These are phyloP conservation scores for Leccinum glutinopallens DNA, from an alignment of 1,284 basidiomycete genomes.

Conservation along the genomic window DNA sequence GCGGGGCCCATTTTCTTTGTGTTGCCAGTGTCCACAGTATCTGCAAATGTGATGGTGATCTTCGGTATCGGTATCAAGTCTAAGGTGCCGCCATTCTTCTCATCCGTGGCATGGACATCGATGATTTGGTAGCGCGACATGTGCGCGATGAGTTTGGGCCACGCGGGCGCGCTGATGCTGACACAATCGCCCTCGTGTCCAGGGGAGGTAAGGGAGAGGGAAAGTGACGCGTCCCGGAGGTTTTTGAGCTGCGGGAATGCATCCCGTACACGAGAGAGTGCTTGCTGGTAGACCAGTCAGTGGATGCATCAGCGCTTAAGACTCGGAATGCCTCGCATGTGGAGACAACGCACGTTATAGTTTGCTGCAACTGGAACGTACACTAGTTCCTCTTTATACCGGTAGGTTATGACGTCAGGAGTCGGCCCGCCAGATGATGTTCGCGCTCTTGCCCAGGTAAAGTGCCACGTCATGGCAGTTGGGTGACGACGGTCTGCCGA, in stretches of 20 bases:
- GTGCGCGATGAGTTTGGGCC: conserved; percentile 47
- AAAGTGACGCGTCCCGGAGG: conserved; percentile 45
- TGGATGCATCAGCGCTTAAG: background rate
- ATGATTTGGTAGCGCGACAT: conserved; percentile 58
- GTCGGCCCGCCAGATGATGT: background rate
- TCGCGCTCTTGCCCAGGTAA: background rate
- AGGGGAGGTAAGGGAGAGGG: conserved; percentile 45
- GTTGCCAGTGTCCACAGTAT: conserved; percentile 10
- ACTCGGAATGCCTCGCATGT: background rate
- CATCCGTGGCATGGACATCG: conserved; percentile 43
- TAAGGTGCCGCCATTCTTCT: background rate
- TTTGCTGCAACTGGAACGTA: conserved; percentile 52
- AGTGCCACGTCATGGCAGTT: background rate
- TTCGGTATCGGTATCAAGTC: conserved; percentile 15
- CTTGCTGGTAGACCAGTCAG: conserved; percentile 43
- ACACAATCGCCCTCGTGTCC: conserved; percentile 40
- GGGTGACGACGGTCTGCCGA: background rate
- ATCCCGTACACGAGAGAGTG: conserved; percentile 50
- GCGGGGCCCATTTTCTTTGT: conserved; percentile 12
- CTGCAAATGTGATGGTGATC: conserved; percentile 27
- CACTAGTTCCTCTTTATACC: conserved; percentile 45
- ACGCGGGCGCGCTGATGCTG: conserved; percentile 57
- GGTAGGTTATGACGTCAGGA: conserved; percentile 55
- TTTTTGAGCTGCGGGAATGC: conserved; percentile 45
- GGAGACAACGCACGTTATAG: conserved; percentile 44